These are phyloP conservation scores for Paecilomyces fulvus DNA, from an alignment of 2,329 filamentous ascomycete genomes.

Conservation along the genomic window DNA sequence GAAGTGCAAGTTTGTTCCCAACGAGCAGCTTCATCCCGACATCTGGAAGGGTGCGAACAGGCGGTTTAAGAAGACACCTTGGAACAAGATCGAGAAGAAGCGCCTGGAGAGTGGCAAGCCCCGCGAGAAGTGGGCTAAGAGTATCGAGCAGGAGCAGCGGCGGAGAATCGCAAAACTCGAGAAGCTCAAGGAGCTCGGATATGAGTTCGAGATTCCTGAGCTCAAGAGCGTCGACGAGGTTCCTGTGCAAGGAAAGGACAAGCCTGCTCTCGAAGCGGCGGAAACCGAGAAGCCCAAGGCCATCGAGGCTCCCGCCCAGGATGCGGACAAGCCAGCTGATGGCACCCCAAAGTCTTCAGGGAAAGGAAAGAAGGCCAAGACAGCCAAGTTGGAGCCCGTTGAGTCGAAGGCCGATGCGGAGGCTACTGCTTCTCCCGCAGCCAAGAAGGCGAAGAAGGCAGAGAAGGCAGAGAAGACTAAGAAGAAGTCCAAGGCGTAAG, in stretches of 20 bases:
- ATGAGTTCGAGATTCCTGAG: conserved; percentile 68
- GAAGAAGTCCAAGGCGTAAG: conserved; percentile 25
- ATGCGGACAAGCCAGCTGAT: conserved; percentile 14
- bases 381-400: not conserved
- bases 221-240: conserved; percentile 57
- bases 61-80: conserved; percentile 80
- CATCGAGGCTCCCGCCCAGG: conserved; percentile 16
- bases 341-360: conserved; percentile 28
- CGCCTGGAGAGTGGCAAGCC: conserved; percentile 64
- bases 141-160: conserved; percentile 63
- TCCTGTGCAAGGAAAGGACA: conserved; percentile 31
- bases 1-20: conserved; percentile 71
- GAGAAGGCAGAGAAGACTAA: conserved; percentile 25
- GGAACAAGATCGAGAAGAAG: conserved; percentile 75
- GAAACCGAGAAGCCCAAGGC: conserved; percentile 11
- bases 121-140: conserved; percentile 69
- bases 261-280: conserved; percentile 20
- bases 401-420: conserved; percentile 5
- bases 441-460: conserved; percentile 23
- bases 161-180: conserved; percentile 60
- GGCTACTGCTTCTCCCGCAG: conserved; percentile 13
- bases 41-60: conserved; percentile 86
- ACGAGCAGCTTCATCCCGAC: conserved; percentile 68
- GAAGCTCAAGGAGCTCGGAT: conserved; percentile 71
- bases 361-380: conserved; percentile 9